These are phyloP conservation scores for Erodium texanum DNA, from an alignment of 441 rosid species.

Conservation along the genomic window DNA sequence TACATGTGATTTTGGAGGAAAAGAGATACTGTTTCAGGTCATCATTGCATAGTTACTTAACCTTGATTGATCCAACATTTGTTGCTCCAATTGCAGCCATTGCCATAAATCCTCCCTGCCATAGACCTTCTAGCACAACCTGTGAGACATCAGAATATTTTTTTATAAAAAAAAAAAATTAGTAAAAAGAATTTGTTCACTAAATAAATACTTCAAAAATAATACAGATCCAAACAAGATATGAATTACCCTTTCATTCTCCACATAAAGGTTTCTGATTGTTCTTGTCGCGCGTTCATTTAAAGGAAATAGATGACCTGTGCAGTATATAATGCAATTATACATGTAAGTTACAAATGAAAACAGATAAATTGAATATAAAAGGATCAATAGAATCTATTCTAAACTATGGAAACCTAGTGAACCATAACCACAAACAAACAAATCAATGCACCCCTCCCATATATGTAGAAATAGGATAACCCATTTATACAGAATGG, in stretches of 20 bases:
- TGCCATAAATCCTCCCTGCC: conserved; percentile 88
- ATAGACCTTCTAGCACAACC: conserved; percentile 90
- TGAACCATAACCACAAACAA: conserved; percentile 7
- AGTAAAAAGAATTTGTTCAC: not conserved
- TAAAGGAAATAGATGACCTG: conserved; percentile 70
- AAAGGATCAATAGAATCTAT: not conserved
- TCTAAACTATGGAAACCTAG: not conserved
- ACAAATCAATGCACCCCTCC: not conserved
- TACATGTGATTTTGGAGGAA: not conserved
- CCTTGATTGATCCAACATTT: conserved; percentile 93
- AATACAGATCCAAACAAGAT: conserved; percentile 6
- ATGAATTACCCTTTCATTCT: conserved; percentile 84
- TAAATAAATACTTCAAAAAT: not conserved
- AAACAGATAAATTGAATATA: not conserved
- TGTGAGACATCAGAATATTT: conserved; percentile 24
- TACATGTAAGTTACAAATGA: conserved; percentile 7
- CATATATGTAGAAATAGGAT: not conserved
- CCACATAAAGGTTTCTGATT: conserved; percentile 73
- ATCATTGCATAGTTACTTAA: conserved; percentile 17
- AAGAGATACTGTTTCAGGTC: not conserved
- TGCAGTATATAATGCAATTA: conserved; percentile 10
- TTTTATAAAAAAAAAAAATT: conserved; percentile 5
- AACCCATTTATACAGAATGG: not conserved
- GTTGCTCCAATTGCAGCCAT: conserved; percentile 92
- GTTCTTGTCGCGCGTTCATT: conserved; percentile 92